Evolutionary conservation across 345 rosid species (phyloP), one percentile per base, ranked within the genome.

Genomic region (Corchorus olitorius): DNA sequence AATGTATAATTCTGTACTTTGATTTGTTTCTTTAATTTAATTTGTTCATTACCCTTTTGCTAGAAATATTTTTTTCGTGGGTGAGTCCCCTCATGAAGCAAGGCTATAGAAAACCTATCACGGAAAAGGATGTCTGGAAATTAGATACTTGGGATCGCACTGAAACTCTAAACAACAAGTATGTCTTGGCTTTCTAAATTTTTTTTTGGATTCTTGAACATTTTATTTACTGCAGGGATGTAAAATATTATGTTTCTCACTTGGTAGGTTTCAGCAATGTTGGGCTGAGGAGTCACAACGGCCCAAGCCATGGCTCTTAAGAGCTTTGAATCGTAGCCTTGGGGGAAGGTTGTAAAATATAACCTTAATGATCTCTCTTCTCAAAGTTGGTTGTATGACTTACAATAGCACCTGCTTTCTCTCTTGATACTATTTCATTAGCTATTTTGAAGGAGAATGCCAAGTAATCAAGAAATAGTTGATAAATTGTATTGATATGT

Each of bases 51-150:
- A n/a, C 54, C 72, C 17, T 41, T 80, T 73, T 66, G 48, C 59
- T 81, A 96, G 99, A 72, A 43, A 84, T 78, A 55, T 62, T 89
- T 79, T 96, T 96, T 78, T 71, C 90, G 68, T 96, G 99, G 99
- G 87, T 93, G 90, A 87, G 83, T 84, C 92, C 98, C 56, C 84
- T 96, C 72, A 92, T 96, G 99, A 79, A 86, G 91, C 84, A 76
- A 78, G 99, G 99, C 56, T 96, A 93, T 35, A 87, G 87, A 83
- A 87, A 91, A 79, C 97, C 97, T 80, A 87, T 96, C 75, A 93
- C 97, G 0, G 98, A 94, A 83, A 96, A 88, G 86, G 99, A 96
- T 79, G 83, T 96, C 43, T 93, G 99, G 99, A 89, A 91, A 81
- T 82, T 96, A 70, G 99, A 93, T 79, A 79, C 88, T 41, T 93